Base-by-base conservation (phyloP, 192 early-diverging fungal genomes). In the Oehlia diaphana region DNA sequence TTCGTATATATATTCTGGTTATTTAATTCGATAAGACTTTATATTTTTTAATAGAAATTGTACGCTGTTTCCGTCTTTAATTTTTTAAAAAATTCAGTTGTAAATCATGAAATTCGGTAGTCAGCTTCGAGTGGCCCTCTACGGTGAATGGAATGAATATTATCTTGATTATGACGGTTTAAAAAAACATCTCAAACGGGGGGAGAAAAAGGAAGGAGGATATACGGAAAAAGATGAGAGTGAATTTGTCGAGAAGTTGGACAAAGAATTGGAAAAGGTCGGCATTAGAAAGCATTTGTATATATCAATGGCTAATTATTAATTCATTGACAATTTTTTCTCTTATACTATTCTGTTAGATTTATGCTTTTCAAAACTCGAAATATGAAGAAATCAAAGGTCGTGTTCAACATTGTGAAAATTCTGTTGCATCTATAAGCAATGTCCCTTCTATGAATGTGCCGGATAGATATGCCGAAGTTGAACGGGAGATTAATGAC, bases 141-240 rank as follows among this genome's bases (percentile, higher is more conserved):
- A 92, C 76, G 87, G 87, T 9, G 92, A 95, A 82, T 97, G 96
- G 96, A 85, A 87, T 76, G 88, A 91, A 70, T 92, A 90, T 79
- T 95, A 95, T 75, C 84, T 95, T 37, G 92, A 93, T 77, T 96
- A 98, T 80, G 90, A 95, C 76, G 91, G 88, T 10, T 88, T 97
- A 67, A 98, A 98, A 86, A 90, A 90, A 49, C 91, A 92, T 64
- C 89, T 98, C 23, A 93, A 95, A 82, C 86, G 86, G 50, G 89
- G 92, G 23, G 79, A 88, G 14, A 87, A 87, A 21, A 90, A 88
- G 61, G 88, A 89, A 61, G 91, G 88, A 23, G 86, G 85, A 0
- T 95, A 95, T 89, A 94, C 90, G 26, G 97, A 96, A 74, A 89
- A 93, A 68, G 92, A 96, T 78, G 97, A 96, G 81, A 90, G 93